Percentiles rank a stretch among this genome's conserved stretches.
These are phyloP conservation scores for Leishmania tarentolae DNA, from an alignment of 208 protist species.

Conservation along the genomic window DNA sequence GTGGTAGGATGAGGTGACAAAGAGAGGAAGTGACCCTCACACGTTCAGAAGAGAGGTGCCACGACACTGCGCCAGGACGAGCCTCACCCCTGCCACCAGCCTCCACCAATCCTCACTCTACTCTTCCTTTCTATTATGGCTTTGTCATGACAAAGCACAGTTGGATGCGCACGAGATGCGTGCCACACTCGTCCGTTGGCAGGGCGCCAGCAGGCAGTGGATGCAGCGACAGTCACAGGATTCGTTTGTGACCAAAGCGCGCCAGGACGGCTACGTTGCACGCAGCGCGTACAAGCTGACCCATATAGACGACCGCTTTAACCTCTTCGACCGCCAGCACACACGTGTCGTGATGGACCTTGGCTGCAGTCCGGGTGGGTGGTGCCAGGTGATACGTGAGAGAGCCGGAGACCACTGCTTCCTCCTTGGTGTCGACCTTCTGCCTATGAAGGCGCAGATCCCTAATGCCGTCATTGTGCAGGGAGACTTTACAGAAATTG, in stretches of 20 bases:
- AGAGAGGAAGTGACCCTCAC: too few species aligned
- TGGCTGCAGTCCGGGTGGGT: constrained; percentile 85
- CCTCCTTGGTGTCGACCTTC: constrained; percentile 74
- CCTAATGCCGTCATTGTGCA: constrained; percentile 66
- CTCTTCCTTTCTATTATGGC: not conserved
- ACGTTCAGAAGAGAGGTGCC: too few species aligned
- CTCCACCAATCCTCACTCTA: not conserved
- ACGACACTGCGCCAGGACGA: too few species aligned
- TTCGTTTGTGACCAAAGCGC: constrained; percentile 64
- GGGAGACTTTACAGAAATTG: constrained; percentile 67
- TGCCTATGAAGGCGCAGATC: constrained; percentile 54
- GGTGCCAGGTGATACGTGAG: constrained; percentile 84
- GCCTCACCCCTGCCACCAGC: not conserved
- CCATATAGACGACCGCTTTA: constrained; percentile 71
- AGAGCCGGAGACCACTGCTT: constrained; percentile 58
- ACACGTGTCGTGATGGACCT: constrained; percentile 76
- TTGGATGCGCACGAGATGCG: constrained; percentile 6
- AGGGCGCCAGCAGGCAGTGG: constrained; percentile 51
- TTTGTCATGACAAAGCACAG: not conserved
- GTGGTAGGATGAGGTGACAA: too few species aligned
- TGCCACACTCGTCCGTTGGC: not conserved
- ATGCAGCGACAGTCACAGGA: constrained; percentile 64
- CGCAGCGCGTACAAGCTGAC: constrained; percentile 83
- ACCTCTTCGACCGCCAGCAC: constrained; percentile 44
- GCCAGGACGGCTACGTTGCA: constrained; percentile 71